Evolutionary conservation across 2,329 filamentous ascomycete genomes (phyloP), one percentile per base, ranked within the genome.

Genomic region (Coccinonectria pachysandricola): DNA sequence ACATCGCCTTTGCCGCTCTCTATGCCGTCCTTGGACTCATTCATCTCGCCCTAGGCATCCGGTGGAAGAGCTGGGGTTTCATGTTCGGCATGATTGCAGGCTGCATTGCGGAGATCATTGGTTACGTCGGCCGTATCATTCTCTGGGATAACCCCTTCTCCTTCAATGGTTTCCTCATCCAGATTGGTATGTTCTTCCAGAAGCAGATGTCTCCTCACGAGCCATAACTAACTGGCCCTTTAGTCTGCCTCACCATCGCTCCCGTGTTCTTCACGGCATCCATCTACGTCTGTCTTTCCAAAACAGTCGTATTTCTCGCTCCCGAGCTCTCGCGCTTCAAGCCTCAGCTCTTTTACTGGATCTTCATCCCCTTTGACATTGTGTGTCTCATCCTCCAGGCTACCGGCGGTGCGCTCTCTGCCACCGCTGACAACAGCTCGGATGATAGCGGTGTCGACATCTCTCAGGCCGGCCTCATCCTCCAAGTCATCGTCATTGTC

Each of bases 241-340:
- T 25, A 71, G 65, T 48, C 34, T 75, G 70, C 49, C 59, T 80
- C 26, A 77, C 71, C 4, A 49, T 52, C 34, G 57, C 53, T 7
- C 57, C 57, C 27, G 56, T 61, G 33, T 61, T 57, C 37, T 61
- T 71, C 65, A 39, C 70, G 15, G 76, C 75, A 1, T 72, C 71
- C 32, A 73, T 81, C 44, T 82, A 81, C 48, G 65, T 80, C 28
- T 76, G 71, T 15, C 60, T 79, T 15, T 54, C 50, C 36, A 56
- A 56, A 35, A 42, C 52, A 5, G 62, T 63, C 39, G 25, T 63
- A 21, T 48, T 46, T 46, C 49, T 63, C 34, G 53, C 49, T 2
- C 53, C 52, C 3, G 43, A 53, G 3, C 44, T 63, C 19, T 61
- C 61, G 10, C 59, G 60, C 29, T 57, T 66, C 48, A 52, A 48